Conservation (phyloP, 2,329 filamentous ascomycete species). For the Calonectria fujianensis region DNA sequence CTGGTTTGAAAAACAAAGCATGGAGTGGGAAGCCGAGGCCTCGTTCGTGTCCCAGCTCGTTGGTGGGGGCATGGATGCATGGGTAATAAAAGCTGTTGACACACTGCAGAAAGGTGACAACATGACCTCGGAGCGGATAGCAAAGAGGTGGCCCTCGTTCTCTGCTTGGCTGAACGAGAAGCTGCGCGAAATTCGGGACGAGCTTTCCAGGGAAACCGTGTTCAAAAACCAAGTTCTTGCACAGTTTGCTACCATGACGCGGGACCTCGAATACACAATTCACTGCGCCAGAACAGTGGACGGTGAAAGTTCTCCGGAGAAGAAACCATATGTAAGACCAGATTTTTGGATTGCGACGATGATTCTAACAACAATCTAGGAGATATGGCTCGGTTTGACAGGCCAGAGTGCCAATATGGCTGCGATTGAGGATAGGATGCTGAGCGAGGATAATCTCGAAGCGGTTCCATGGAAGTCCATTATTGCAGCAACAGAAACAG, state of each 20-base stretch:
- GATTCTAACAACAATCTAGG: not conserved
- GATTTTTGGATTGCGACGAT: too few relatives aligned
- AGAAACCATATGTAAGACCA: constrained; percentile 25
- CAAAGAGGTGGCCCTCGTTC: constrained; percentile 8
- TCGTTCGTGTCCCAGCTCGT: constrained; percentile 24
- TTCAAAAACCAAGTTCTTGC: constrained; percentile 23
- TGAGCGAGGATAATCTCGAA: constrained; percentile 12
- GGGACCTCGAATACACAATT: constrained; percentile 11
- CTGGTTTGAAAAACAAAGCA: constrained; percentile 27
- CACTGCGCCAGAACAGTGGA: constrained; percentile 22
- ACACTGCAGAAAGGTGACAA: constrained; percentile 24
- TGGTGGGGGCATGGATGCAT: constrained; percentile 21
- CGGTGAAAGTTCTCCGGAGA: constrained; percentile 3
- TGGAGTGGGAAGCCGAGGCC: constrained; percentile 31
- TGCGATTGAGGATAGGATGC: constrained; percentile 20
- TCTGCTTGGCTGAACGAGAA: constrained; percentile 25
- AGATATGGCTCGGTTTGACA: constrained; percentile 26
- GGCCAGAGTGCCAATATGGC: constrained; percentile 32
- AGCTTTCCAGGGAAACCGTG: constrained; percentile 11
- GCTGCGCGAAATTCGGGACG: constrained; percentile 18
- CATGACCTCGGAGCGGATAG: constrained; percentile 20
- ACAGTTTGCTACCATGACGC: constrained; percentile 25
- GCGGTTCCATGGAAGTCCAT: constrained; percentile 17
- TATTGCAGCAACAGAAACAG: constrained; percentile 17
- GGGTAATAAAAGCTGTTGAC: constrained; percentile 14